Percentiles rank a stretch among this genome's conserved stretches.
Evolutionary conservation across 768 basidiomycete genomes (phyloP).

Genomic region (Tephrocybe sp.): DNA sequence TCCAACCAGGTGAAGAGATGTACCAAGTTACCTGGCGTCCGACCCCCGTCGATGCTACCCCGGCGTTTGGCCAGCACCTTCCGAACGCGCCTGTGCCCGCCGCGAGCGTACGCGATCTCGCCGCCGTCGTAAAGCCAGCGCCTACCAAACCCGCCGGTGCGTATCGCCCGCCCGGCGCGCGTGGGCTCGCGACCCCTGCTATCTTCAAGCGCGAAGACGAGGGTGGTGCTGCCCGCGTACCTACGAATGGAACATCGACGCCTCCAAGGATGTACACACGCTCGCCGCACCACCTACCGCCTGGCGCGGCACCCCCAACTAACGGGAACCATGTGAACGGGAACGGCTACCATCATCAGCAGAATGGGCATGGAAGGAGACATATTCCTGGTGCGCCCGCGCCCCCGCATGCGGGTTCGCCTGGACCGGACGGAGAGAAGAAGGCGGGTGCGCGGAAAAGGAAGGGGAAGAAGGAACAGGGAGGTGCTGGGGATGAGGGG

Average conservation of each 20-base stretch:
- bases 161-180: constrained; percentile 70
- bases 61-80: constrained; percentile 65
- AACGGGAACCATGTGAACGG: constrained; percentile 28
- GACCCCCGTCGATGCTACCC: constrained; percentile 59
- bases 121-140: constrained; percentile 52
- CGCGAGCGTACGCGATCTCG: constrained; percentile 51
- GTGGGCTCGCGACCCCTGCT: constrained; percentile 84
- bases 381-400: constrained; percentile 83
- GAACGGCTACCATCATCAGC: constrained; percentile 1
- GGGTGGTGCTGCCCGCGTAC: constrained; percentile 61
- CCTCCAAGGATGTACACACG: constrained; percentile 62
- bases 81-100: constrained; percentile 70
- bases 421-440: constrained; percentile 39
- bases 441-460: constrained; percentile 23
- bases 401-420: constrained; percentile 32
- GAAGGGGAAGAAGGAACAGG: constrained; percentile 54
- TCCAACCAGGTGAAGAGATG: constrained; percentile 81
- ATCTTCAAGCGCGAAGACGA: constrained; percentile 94
- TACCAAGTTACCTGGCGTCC: constrained; percentile 91
- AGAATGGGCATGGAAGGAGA: constrained; percentile 36
- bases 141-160: constrained; percentile 35
- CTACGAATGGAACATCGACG: constrained; percentile 50
- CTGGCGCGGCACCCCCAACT: constrained; percentile 39
- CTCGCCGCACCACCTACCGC: constrained; percentile 46
- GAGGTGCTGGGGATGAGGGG: constrained; percentile 29